Base-by-base conservation (phyloP, 306 rosid genomes). In the Glycine soja region DNA sequence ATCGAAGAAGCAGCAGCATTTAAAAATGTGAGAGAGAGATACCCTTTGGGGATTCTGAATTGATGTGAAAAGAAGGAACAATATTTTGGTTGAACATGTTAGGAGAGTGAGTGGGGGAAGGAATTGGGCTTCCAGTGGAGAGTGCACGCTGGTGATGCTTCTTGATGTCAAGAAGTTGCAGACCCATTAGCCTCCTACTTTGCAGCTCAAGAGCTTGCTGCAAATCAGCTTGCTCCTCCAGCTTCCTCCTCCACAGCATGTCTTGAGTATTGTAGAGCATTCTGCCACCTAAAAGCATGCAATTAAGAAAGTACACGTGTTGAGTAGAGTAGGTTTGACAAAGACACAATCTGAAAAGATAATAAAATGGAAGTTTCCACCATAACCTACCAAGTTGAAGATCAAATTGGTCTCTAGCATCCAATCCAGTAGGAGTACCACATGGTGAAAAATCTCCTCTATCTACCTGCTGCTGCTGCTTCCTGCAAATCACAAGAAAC, bases 81-180 rank as follows among this genome's bases (percentile, higher is more conserved):
- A 89, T 76, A 47, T 83, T 93, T 36, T 82, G 92, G 24, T 59
- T 77, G 76, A 89, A 93, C 30, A 89, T 81, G 38, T 76, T 90
- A 0, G 94, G 94, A 70, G 93, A 87, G 50, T 87, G 93, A 2
- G 89, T 88, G 0, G 97, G 98, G 14, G 98, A 95, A 6, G 92
- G 98, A 14, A 88, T 61, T 0, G 94, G 92, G 72, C 97, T 91
- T 79, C 94, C 91, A 1, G 89, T 8, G 7, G 99, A 95, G 47
- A 88, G 78, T 0, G 94, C 88, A 0, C 91, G 89, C 43, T 95
- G 95, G 83, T 91, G 97, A 7, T 91, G 92, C 87, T 90, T 95
- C 88, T 93, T 91, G 57, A 92, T 90, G 54, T 93, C 99, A 62
- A 93, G 96, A 81, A 95, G 98, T 86, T 95, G 99, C 81, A 95